Evolutionary conservation across 345 rosid genomes (phyloP).

Genomic region (Aquilaria sinensis): DNA sequence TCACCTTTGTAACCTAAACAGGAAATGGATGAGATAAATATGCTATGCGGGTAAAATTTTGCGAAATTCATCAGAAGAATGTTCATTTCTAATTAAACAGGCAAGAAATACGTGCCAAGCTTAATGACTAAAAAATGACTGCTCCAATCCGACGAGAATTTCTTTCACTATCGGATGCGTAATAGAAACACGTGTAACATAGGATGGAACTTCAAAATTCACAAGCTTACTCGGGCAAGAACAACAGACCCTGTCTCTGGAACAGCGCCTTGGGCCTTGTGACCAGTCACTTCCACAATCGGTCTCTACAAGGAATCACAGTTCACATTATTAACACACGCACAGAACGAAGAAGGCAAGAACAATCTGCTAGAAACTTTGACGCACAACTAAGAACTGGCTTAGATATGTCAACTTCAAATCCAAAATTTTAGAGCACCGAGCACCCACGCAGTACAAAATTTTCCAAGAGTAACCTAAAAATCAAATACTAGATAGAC

Average conservation of each 20-base stretch:
- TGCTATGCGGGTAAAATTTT: too few species aligned
- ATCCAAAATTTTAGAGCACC: too few species aligned
- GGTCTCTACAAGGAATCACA: constrained; percentile 44
- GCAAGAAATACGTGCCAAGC: neutral
- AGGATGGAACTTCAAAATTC: too few species aligned
- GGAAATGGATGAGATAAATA: too few species aligned
- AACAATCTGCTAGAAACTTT: neutral
- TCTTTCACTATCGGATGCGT: too few species aligned
- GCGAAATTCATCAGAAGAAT: constrained; percentile 6
- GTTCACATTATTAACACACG: neutral
- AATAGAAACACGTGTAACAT: too few species aligned
- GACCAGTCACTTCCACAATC: constrained; percentile 71
- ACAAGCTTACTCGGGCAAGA: constrained; percentile 59
- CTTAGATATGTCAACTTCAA: too few species aligned
- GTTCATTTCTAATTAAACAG: neutral
- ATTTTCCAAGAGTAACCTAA: too few species aligned
- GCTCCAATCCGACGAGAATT: too few species aligned
- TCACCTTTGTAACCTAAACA: constrained; percentile 74
- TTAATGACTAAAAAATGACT: neutral
- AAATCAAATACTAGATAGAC: neutral
- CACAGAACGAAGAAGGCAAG: neutral
- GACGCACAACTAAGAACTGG: neutral
- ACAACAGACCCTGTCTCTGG: constrained; percentile 85
- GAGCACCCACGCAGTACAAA: too few species aligned
- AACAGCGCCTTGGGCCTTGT: constrained; percentile 75